A percentile compares a stretch with the other conserved stretches of the same genome.
phyloP scores from a whole-genome alignment of 2,329 filamentous ascomycete genomes.

The Alternaria infectoria region DNA sequence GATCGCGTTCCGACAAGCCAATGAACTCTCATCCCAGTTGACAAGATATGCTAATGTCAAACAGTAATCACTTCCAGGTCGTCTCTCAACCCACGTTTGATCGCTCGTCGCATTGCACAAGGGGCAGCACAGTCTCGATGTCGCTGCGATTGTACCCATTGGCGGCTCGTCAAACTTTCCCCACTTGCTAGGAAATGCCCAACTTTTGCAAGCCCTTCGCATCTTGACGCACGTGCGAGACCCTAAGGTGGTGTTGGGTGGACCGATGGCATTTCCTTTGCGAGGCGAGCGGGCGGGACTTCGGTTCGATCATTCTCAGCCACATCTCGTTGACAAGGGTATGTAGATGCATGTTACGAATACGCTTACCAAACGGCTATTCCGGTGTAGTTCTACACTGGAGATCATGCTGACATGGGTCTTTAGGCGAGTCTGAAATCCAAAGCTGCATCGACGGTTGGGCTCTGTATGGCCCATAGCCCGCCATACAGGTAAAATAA shows the following conservation, averaged over 20 bases:
- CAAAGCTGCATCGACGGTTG: neutral
- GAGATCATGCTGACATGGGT: neutral
- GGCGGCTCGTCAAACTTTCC: neutral
- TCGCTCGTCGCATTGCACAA: neutral
- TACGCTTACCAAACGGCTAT: slow-evolving; percentile 8
- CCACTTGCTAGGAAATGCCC: neutral
- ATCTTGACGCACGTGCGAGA: slow-evolving; percentile 5
- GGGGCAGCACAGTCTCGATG: neutral
- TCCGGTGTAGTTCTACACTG: slow-evolving; percentile 8
- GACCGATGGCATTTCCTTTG: neutral
- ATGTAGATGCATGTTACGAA: neutral
- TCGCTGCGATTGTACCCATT: neutral
- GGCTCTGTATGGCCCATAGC: neutral
- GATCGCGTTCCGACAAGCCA: slow-evolving; percentile 1
- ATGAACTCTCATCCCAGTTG: slow-evolving; percentile 1
- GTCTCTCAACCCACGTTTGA: slow-evolving; percentile 5
- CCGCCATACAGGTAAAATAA: neutral
- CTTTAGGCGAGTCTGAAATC: slow-evolving; percentile 1
- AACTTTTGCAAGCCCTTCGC: slow-evolving; percentile 1
- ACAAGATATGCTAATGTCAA: neutral
- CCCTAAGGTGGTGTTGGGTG: neutral
- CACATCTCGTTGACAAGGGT: slow-evolving; percentile 5
- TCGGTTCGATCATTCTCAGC: slow-evolving; percentile 5
- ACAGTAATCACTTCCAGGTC: neutral
- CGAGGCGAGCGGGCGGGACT: slow-evolving; percentile 13